These are phyloP conservation scores for Camelina hispida DNA, from an alignment of 345 rosid genomes.

Conservation along the genomic window DNA sequence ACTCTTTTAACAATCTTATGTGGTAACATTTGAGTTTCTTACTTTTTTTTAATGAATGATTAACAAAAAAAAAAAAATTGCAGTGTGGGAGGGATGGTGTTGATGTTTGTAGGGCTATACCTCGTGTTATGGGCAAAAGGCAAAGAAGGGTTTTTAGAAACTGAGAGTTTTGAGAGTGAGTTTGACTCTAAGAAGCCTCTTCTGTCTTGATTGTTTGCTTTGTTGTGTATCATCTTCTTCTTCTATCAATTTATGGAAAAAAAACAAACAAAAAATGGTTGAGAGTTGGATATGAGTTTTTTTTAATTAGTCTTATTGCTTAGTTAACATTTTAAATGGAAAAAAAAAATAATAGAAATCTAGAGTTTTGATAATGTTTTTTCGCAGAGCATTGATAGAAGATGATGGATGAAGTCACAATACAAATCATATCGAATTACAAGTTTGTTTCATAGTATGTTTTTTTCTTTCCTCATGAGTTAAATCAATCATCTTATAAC, in stretches of 20 bases:
- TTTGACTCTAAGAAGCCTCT: slow-evolving; percentile 69
- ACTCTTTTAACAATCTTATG: neutral
- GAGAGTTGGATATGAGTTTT: neutral
- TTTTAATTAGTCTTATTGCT: slow-evolving; percentile 1
- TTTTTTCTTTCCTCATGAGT: neutral
- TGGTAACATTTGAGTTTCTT: neutral
- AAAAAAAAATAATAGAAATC: neutral
- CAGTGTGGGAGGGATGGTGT: slow-evolving; percentile 83
- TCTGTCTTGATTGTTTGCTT: slow-evolving; percentile 46
- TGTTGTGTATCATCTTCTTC: neutral
- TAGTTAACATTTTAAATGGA: slow-evolving; percentile 12
- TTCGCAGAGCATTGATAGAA: slow-evolving; percentile 30
- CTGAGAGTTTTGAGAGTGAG: slow-evolving; percentile 51
- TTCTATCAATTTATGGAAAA: neutral
- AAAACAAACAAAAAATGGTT: neutral
- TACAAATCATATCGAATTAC: slow-evolving; percentile 10
- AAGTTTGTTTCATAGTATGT: slow-evolving; percentile 3
- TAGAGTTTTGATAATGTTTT: neutral
- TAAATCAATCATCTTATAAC: neutral
- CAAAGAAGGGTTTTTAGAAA: slow-evolving; percentile 57
- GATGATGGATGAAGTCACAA: slow-evolving; percentile 28
- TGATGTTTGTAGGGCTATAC: slow-evolving; percentile 85
- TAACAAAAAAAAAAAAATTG: neutral
- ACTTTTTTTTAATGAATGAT: neutral
- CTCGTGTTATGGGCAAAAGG: slow-evolving; percentile 92